Evolutionary conservation across 371 early-diverging fungal genomes (phyloP).

Genomic region (Mortierella sp.): DNA sequence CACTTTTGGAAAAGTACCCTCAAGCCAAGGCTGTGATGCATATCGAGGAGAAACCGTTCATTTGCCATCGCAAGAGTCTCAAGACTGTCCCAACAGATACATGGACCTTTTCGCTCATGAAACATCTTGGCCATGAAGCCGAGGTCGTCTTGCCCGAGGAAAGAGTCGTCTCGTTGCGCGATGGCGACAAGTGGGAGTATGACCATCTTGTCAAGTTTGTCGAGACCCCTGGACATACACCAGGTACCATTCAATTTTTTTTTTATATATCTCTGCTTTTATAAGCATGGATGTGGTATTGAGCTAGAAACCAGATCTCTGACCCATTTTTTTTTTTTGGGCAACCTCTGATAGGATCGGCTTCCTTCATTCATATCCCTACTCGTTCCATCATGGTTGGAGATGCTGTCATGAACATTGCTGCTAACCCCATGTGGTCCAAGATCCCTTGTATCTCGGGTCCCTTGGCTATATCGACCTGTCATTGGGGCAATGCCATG

Average conservation of each 20-base stretch:
- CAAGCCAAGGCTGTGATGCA: constrained; percentile 49
- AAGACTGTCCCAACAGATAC: constrained; percentile 36
- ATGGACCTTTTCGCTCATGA: constrained; percentile 47
- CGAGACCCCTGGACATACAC: constrained; percentile 55
- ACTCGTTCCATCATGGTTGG: constrained; percentile 54
- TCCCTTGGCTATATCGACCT: constrained; percentile 42
- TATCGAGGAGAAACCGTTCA: constrained; percentile 51
- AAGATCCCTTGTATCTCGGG: constrained; percentile 36
- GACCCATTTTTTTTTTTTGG: constrained; percentile 10
- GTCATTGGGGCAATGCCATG: constrained; percentile 46
- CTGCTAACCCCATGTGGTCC: constrained; percentile 35
- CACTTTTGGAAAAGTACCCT: constrained; percentile 51
- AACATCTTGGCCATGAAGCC: constrained; percentile 47
- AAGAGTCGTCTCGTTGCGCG: constrained; percentile 33
- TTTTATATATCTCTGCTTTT: neutral
- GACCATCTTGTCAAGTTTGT: constrained; percentile 52
- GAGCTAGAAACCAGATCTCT: neutral
- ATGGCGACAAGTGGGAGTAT: constrained; percentile 53
- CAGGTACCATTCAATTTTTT: constrained; percentile 24
- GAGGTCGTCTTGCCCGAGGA: constrained; percentile 40
- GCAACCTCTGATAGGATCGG: constrained; percentile 40
- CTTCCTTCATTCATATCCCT: constrained; percentile 54
- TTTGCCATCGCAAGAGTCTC: constrained; percentile 50
- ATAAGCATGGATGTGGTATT: too few relatives aligned
- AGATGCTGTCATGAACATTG: constrained; percentile 54